Evolutionary conservation across 352 stramenopile genomes (phyloP), one percentile per base, ranked within the genome.

Genomic region (Phytophthora sp.): DNA sequence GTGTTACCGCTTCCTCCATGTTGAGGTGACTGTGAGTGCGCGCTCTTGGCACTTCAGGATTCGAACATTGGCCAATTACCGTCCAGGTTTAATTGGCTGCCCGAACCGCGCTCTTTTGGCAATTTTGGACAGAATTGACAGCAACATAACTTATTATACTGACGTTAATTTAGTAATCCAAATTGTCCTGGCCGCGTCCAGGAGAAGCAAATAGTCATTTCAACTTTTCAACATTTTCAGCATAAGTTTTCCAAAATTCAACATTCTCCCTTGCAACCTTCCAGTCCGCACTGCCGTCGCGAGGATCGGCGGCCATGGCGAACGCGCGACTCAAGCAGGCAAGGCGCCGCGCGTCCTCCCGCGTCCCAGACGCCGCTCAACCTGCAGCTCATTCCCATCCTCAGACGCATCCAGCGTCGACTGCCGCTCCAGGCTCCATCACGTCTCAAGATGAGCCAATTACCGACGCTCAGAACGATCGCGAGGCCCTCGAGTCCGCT

Each of bases 261-360:
- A n/a, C 18, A 46, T 29, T 46, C 18, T 29, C 39, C 3, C 27
- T 46, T n/a, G 27, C 24, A 49, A 58, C 42, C 23, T 58, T 46
- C 52, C 55, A 71, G 21, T 73, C 59, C 66, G 54, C 53, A 66
- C 46, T 46, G 29, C 26, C 31, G 18, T 41, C 12, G 26, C 44
- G 15, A 31, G 35, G 21, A 15, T 57, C 30, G 30, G 20, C 24
- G 59, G 57, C 50, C 35, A 90, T 91, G 83, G 83, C 83, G 68
- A 91, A 91, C 70, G 83, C 83, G 83, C 80, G 80, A 71, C 62
- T 91, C 59, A 83, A 88, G 73, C 73, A 88, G 58, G 74, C 80
- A 57, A 74, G 80, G 24, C 75, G 73, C 16, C 65, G 70, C 15
- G 66, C 44, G 26, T 66, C 72, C 30, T 67, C 66, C 46, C 76